Conservation (phyloP, 208 protist genomes). For the Leishmania martiniquensis region DNA sequence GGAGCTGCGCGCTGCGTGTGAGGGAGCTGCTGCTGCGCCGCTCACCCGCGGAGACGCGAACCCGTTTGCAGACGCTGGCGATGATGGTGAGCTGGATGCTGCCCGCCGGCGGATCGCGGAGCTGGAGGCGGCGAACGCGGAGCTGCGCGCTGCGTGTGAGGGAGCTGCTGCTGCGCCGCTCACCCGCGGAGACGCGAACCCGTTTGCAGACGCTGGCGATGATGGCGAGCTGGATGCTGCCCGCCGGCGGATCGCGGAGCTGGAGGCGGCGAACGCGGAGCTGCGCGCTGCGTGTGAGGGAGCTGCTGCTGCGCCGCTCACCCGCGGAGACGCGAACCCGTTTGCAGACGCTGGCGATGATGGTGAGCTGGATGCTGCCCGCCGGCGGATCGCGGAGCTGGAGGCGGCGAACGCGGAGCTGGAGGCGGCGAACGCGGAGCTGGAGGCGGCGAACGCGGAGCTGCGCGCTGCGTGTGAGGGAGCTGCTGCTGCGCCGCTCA, state of each 20-base stretch:
- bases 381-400: no score
- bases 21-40: neutral
- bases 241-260: conserved; percentile 12
- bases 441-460: conserved; percentile 9
- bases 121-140: conserved; percentile 8
- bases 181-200: neutral
- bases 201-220: conserved; percentile 18
- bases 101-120: conserved; percentile 14
- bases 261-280: conserved; percentile 14
- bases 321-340: conserved; percentile 7
- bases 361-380: conserved; percentile 13
- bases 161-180: neutral
- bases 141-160: neutral
- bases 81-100: conserved; percentile 13
- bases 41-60: neutral
- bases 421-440: conserved; percentile 6
- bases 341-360: conserved; percentile 16
- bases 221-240: conserved; percentile 14
- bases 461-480: neutral
- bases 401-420: conserved; percentile 3
- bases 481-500: neutral
- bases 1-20: neutral
- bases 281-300: neutral
- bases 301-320: neutral
- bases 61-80: conserved; percentile 20